A percentile compares a stretch with the other conserved stretches of the same genome.
Conservation (phyloP, 208 protist species). For the Crithidia bombi region DNA sequence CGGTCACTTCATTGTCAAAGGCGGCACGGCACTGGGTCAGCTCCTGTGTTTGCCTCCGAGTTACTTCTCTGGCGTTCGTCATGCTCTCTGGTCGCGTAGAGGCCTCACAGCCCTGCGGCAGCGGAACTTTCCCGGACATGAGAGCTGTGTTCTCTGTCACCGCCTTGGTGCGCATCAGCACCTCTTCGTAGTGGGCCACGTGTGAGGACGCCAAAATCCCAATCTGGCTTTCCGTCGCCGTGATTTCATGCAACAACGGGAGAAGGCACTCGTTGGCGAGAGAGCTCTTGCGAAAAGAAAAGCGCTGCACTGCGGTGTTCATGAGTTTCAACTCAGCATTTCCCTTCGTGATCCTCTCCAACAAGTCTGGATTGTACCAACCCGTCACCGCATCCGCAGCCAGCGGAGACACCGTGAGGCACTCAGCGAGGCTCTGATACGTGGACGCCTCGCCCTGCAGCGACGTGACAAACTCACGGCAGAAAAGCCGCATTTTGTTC, state of each 20-base stretch:
- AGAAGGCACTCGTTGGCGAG: constrained; percentile 20
- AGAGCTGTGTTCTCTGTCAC: constrained; percentile 24
- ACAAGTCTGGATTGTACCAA: constrained; percentile 21
- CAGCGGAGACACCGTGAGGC: constrained; percentile 4
- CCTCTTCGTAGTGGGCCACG: constrained; percentile 26
- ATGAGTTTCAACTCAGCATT: constrained; percentile 14
- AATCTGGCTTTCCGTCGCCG: constrained; percentile 16
- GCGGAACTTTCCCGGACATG: constrained; percentile 9
- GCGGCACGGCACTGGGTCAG: constrained; percentile 4
- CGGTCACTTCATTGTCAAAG: constrained; percentile 21
- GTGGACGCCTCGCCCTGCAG: constrained; percentile 13
- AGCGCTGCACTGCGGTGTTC: constrained; percentile 20
- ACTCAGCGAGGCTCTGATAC: constrained; percentile 29
- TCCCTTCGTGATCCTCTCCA: constrained; percentile 7
- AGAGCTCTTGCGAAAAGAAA: constrained; percentile 25
- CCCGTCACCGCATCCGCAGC: constrained; percentile 4
- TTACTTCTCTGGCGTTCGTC: constrained; percentile 16
- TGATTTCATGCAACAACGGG: constrained; percentile 17
- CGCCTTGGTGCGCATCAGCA: constrained; percentile 28
- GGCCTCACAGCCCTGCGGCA: constrained; percentile 28
- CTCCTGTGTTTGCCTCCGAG: constrained; percentile 12
- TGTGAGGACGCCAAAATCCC: constrained; percentile 23
- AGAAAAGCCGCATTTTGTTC: constrained; percentile 30
- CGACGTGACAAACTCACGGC: constrained; percentile 17
- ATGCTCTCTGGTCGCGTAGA: constrained; percentile 22